Evolutionary conservation across 257 asterid genomes (phyloP).

Genomic region (Echites panduratus): DNA sequence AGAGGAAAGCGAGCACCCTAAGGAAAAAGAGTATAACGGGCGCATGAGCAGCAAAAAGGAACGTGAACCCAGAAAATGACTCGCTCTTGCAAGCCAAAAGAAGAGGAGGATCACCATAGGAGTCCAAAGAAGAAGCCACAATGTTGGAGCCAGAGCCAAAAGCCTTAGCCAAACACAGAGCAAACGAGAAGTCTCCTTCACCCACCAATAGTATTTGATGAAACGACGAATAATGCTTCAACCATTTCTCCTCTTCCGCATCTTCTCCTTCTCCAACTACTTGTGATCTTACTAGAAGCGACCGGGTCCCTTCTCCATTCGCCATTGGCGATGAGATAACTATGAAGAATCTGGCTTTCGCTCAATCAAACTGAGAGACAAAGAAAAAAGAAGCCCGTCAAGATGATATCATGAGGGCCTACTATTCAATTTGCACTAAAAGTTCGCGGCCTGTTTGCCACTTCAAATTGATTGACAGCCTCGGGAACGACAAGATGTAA

Average conservation of each 20-base stretch:
- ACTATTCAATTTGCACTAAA: not conserved
- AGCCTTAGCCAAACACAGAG: conserved; percentile 34
- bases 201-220: conserved; percentile 54
- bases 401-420: not conserved
- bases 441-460: too few relatives aligned
- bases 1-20: not conserved
- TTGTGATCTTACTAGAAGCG: not conserved
- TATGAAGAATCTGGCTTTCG: not conserved
- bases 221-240: conserved; percentile 37
- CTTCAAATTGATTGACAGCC: too few relatives aligned
- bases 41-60: too few relatives aligned
- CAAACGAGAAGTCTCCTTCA: conserved; percentile 64
- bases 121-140: conserved; percentile 52
- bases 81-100: not conserved
- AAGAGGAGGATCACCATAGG: conserved; percentile 32
- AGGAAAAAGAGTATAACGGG: not conserved
- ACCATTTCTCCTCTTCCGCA: conserved; percentile 42
- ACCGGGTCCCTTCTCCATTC: not conserved
- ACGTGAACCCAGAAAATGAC: not conserved
- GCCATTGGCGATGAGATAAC: not conserved
- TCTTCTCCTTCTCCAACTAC: not conserved
- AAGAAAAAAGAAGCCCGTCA: not conserved
- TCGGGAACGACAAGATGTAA: too few relatives aligned
- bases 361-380: too few relatives aligned
- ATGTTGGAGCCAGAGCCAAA: conserved; percentile 52